A percentile compares a stretch with the other conserved stretches of the same genome.
Conservation (phyloP, 306 rosid genomes). For the Styphnolobium japonicum region DNA sequence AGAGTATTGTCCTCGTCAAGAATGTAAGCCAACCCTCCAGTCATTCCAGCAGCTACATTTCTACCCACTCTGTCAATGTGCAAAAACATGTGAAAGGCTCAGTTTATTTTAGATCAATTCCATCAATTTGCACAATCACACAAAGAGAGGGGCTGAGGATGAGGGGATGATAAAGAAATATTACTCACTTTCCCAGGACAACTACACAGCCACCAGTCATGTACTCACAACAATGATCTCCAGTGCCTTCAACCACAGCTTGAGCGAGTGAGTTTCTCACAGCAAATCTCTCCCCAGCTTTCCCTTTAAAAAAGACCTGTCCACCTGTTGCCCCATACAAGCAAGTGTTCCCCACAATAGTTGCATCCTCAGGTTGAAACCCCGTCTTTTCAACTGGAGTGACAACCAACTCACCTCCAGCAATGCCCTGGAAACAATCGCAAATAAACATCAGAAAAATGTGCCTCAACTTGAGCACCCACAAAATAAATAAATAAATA, state of each 20-base stretch:
- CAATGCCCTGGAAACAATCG: conserved; percentile 70
- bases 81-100: conserved; percentile 25
- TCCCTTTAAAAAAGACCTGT: conserved; percentile 89
- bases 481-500: neutral
- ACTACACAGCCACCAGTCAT: conserved; percentile 99
- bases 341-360: conserved; percentile 97
- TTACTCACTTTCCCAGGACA: conserved; percentile 90
- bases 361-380: conserved; percentile 87
- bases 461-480: neutral
- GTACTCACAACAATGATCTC: conserved; percentile 96
- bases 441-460: conserved; percentile 32
- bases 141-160: neutral
- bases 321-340: conserved; percentile 99
- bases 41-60: conserved; percentile 99
- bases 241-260: conserved; percentile 98
- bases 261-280: conserved; percentile 97
- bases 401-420: conserved; percentile 94
- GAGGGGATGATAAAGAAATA: conserved; percentile 30
- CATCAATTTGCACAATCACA: conserved; percentile 10
- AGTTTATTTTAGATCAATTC: neutral
- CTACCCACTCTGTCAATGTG: conserved; percentile 87
- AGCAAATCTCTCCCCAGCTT: conserved; percentile 97
- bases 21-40: conserved; percentile 95
- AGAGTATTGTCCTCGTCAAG: conserved; percentile 87
- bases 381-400: conserved; percentile 82